These are phyloP conservation scores for Penicillium paxilli DNA, from an alignment of 495 filamentous ascomycete genomes.

Conservation along the genomic window DNA sequence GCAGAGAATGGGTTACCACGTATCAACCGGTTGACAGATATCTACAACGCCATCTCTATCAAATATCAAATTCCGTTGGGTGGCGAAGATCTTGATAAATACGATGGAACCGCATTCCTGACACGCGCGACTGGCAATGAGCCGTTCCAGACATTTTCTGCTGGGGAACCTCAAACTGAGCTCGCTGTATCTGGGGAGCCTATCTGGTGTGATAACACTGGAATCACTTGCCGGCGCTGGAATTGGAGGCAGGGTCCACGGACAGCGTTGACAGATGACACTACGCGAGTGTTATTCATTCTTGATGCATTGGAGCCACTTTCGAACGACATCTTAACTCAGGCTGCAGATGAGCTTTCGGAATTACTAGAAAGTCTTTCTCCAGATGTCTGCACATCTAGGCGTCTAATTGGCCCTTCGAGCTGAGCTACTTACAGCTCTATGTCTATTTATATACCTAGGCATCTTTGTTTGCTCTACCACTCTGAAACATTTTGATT, in stretches of 20 bases:
- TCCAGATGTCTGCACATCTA: slow-evolving; percentile 5
- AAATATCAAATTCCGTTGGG: slow-evolving; percentile 35
- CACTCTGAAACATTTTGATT: too few relatives aligned
- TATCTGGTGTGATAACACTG: slow-evolving; percentile 32
- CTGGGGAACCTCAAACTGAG: slow-evolving; percentile 21
- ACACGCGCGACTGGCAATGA: slow-evolving; percentile 29
- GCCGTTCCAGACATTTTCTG: slow-evolving; percentile 22
- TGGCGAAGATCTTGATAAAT: slow-evolving; percentile 36
- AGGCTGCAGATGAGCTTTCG: slow-evolving; percentile 19
- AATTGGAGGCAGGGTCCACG: slow-evolving; percentile 33
- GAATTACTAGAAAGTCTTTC: slow-evolving; percentile 8
- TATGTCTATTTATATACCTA: not conserved
- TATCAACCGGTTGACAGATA: slow-evolving; percentile 35
- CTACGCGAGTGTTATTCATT: slow-evolving; percentile 28
- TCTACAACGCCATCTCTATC: slow-evolving; percentile 37
- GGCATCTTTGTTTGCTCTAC: not conserved
- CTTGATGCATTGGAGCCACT: slow-evolving; percentile 22
- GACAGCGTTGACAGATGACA: slow-evolving; percentile 28
- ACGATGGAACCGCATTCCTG: slow-evolving; percentile 28
- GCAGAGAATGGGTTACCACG: slow-evolving; percentile 29
- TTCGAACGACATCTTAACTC: slow-evolving; percentile 2
- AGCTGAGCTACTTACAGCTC: not conserved
- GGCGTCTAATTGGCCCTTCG: slow-evolving; percentile 3
- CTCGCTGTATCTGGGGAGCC: slow-evolving; percentile 23
- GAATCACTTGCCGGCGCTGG: slow-evolving; percentile 33